Conservation (phyloP, 139 green algal genomes). For the Pseudopediastrum boryanum region DNA sequence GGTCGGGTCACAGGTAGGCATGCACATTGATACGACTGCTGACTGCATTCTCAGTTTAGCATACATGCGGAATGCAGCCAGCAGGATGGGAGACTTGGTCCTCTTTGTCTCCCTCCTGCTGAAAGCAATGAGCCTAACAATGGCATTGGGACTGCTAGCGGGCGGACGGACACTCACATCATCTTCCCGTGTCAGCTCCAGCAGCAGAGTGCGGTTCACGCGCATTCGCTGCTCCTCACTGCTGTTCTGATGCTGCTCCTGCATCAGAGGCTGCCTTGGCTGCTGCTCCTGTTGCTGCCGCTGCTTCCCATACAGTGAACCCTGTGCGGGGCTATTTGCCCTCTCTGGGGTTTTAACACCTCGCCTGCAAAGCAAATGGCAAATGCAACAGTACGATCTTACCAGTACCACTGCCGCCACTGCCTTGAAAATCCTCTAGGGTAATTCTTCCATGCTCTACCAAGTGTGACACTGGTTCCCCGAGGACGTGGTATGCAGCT, state of each 20-base stretch:
- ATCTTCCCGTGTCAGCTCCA: slow-evolving; percentile 30
- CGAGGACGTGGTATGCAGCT: too few species aligned
- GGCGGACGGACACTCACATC: slow-evolving; percentile 10
- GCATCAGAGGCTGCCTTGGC: not conserved
- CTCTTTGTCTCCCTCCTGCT: not conserved
- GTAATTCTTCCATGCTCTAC: too few species aligned
- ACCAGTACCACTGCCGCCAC: not conserved
- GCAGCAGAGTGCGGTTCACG: slow-evolving; percentile 8
- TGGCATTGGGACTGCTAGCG: not conserved
- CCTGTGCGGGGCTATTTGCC: not conserved
- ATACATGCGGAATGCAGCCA: not conserved
- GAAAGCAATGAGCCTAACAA: not conserved
- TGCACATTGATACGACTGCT: not conserved
- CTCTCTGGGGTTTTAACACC: not conserved
- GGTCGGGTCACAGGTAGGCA: not conserved
- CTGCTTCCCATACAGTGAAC: not conserved
- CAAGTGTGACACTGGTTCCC: too few species aligned
- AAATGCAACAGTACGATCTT: not conserved
- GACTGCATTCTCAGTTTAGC: not conserved
- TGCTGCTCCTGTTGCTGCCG: not conserved
- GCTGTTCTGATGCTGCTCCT: not conserved
- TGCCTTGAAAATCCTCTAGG: not conserved
- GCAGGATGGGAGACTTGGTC: not conserved
- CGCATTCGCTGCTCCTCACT: not conserved
- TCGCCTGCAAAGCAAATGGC: not conserved